Conservation (phyloP, 148 eudicot species). For the Salicornia ramosissima region DNA sequence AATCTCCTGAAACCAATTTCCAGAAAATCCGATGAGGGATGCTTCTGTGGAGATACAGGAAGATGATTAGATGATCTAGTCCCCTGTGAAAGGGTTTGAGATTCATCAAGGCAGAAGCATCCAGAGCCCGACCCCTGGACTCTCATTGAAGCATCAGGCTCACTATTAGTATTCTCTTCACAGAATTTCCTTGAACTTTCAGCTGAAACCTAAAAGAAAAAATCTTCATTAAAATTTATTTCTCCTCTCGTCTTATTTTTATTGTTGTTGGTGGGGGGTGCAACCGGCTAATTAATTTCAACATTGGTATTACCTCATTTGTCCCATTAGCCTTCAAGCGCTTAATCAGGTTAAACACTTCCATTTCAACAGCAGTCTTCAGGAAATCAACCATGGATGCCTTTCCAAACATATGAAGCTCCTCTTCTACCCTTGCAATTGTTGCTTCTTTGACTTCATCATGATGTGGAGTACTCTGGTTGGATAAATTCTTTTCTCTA, state of each 20-base stretch:
- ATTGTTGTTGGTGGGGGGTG: background rate
- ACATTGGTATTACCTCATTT: slow-evolving; percentile 43
- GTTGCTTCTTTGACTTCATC: slow-evolving; percentile 30
- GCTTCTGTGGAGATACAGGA: slow-evolving; percentile 7
- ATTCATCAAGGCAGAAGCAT: slow-evolving; percentile 12
- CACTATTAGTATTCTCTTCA: slow-evolving; percentile 19
- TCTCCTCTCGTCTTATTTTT: background rate
- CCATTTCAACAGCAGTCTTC: slow-evolving; percentile 41
- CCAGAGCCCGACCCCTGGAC: slow-evolving; percentile 4
- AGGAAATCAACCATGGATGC: slow-evolving; percentile 40
- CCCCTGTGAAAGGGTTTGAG: slow-evolving; percentile 7
- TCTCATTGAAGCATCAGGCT: slow-evolving; percentile 13
- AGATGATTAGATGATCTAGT: slow-evolving; percentile 3
- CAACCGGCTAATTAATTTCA: background rate
- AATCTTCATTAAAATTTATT: background rate
- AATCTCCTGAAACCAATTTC: slow-evolving; percentile 24
- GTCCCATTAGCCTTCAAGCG: slow-evolving; percentile 22
- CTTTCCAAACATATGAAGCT: slow-evolving; percentile 51
- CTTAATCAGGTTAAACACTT: slow-evolving; percentile 38
- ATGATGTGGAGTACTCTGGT: slow-evolving; percentile 5
- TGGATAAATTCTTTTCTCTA: slow-evolving; percentile 21
- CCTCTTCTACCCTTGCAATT: slow-evolving; percentile 47
- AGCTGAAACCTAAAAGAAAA: slow-evolving; percentile 38
- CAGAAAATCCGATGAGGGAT: slow-evolving; percentile 17
- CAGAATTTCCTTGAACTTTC: slow-evolving; percentile 23